Evolutionary conservation across 495 filamentous ascomycete species (phyloP).

Genomic region (Penicillium bovifimosum): DNA sequence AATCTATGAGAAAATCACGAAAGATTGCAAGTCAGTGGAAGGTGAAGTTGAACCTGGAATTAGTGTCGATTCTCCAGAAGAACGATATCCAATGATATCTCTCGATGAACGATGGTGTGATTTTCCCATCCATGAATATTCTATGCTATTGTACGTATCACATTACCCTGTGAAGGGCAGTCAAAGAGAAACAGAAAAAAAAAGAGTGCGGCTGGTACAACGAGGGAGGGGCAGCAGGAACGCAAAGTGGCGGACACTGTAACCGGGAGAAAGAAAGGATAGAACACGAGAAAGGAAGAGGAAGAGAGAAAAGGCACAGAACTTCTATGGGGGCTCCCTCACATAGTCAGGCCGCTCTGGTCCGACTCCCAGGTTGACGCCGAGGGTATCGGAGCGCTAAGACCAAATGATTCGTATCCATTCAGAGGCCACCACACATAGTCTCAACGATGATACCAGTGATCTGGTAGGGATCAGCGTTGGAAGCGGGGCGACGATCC

Average conservation of each 20-base stretch:
- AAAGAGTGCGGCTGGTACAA: constrained; percentile 25
- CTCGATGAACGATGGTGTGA: constrained; percentile 23
- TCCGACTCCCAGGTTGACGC: constrained; percentile 40
- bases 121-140: constrained; percentile 28
- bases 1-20: too few relatives aligned
- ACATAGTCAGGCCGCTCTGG: constrained; percentile 38
- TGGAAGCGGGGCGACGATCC: constrained; percentile 90
- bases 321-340: constrained; percentile 35
- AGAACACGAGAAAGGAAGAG: constrained; percentile 7
- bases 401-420: constrained; percentile 31
- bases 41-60: constrained; percentile 2
- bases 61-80: constrained; percentile 12
- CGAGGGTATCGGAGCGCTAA: constrained; percentile 48
- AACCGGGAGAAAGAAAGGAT: constrained; percentile 16
- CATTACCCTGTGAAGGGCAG: constrained; percentile 22
- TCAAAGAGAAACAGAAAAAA: constrained; percentile 19
- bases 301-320: constrained; percentile 9
- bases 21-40: neutral
- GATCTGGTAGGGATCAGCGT: constrained; percentile 95
- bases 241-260: constrained; percentile 24
- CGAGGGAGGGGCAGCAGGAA: constrained; percentile 21
- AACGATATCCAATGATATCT: constrained; percentile 12
- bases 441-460: constrained; percentile 89
- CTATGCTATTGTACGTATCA: constrained; percentile 36
- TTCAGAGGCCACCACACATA: constrained; percentile 45